Percentiles rank a stretch among this genome's conserved stretches.
These are phyloP conservation scores for Chytriomyces hyalinus DNA, from an alignment of 192 early-diverging fungal species.

Conservation along the genomic window DNA sequence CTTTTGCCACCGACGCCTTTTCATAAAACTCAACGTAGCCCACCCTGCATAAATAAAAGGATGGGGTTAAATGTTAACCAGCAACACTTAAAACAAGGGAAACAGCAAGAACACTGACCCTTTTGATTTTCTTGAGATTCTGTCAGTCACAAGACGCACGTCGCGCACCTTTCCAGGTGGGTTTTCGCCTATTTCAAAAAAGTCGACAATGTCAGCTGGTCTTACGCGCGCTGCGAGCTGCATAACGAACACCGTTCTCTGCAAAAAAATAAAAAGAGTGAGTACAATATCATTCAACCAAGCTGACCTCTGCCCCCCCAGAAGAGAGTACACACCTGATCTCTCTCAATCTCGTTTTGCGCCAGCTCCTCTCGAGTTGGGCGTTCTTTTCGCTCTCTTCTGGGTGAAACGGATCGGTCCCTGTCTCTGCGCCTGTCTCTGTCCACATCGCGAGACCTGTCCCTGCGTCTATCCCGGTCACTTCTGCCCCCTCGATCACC, in stretches of 20 bases:
- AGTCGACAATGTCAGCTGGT: constrained; percentile 81
- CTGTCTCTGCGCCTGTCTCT: constrained; percentile 32
- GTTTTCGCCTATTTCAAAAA: constrained; percentile 62
- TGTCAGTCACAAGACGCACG: constrained; percentile 85
- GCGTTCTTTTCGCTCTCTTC: constrained; percentile 4
- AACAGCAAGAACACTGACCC: constrained; percentile 60
- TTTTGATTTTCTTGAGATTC: constrained; percentile 73
- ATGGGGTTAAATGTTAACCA: neutral
- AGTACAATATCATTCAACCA: constrained; percentile 73
- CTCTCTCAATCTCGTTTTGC: constrained; percentile 4
- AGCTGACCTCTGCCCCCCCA: constrained; percentile 25
- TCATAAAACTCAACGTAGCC: constrained; percentile 98
- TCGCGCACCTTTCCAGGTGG: constrained; percentile 80
- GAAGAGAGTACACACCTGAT: neutral
- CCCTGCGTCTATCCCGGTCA: constrained; percentile 33
- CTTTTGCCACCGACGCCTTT: constrained; percentile 78
- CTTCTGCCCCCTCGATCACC: constrained; percentile 33
- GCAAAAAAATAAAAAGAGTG: constrained; percentile 62
- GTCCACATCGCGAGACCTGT: constrained; percentile 20
- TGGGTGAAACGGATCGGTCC: neutral
- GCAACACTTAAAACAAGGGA: neutral
- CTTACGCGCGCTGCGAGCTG: constrained; percentile 85
- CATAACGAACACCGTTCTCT: constrained; percentile 92
- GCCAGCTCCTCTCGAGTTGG: constrained; percentile 3
- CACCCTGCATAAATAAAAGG: constrained; percentile 59